Evolutionary conservation across 495 filamentous ascomycete species (phyloP).

Genomic region (Neurospora sp.): DNA sequence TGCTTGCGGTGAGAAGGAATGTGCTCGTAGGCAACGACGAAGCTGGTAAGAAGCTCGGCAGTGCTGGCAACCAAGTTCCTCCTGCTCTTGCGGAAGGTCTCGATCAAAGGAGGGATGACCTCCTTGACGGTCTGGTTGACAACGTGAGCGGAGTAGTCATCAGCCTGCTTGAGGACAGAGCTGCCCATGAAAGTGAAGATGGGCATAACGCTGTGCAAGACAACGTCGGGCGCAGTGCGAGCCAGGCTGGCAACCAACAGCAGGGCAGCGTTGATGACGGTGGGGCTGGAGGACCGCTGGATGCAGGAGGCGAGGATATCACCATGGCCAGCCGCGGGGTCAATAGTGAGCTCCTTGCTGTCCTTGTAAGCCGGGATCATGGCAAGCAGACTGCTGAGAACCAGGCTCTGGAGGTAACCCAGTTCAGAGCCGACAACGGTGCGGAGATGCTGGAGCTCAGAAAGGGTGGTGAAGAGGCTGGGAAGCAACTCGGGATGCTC

Average conservation of each 20-base stretch:
- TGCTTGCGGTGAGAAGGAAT: conserved; percentile 77
- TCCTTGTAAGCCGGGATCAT: conserved; percentile 68
- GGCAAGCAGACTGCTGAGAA: conserved; percentile 62
- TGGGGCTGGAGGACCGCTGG: conserved; percentile 73
- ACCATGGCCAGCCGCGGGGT: conserved; percentile 63
- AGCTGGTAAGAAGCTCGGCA: conserved; percentile 80
- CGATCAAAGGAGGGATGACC: conserved; percentile 83
- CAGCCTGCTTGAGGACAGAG: conserved; percentile 76
- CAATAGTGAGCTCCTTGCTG: conserved; percentile 50
- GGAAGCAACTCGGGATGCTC: conserved; percentile 62
- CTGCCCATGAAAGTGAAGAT: conserved; percentile 97
- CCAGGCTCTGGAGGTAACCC: conserved; percentile 73
- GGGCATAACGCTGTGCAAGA: conserved; percentile 95
- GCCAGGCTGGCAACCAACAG: conserved; percentile 80
- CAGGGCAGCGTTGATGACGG: conserved; percentile 84
- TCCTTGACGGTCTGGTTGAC: conserved; percentile 81
- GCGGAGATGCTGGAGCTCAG: conserved; percentile 74
- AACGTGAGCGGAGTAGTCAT: conserved; percentile 91
- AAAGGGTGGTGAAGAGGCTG: conserved; percentile 69
- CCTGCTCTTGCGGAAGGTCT: conserved; percentile 69
- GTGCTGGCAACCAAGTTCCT: conserved; percentile 66
- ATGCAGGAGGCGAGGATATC: conserved; percentile 89
- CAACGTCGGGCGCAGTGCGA: conserved; percentile 71
- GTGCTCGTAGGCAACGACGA: conserved; percentile 89
- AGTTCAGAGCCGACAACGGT: conserved; percentile 61